Evolutionary conservation across 164 flowering plant species (phyloP).

Genomic region (grape (Vitis vinifera)): DNA sequence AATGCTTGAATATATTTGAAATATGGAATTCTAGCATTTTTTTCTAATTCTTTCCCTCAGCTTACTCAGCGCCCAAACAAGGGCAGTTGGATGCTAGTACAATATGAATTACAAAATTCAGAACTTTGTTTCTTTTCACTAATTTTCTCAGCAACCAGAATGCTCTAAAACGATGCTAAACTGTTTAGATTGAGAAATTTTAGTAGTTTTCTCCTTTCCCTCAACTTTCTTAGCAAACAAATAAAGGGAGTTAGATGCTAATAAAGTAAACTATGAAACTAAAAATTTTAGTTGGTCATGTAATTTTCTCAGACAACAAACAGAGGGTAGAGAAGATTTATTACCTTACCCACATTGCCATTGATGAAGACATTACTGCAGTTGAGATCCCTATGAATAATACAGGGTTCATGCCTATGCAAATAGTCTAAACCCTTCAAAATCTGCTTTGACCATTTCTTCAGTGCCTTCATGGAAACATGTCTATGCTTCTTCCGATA

Average conservation of each 20-base stretch:
- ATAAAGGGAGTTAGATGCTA: background rate
- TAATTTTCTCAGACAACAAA: background rate
- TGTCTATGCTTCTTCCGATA: conserved; percentile 72
- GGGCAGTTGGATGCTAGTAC: no score
- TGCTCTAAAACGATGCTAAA: no score
- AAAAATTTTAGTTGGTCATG: background rate
- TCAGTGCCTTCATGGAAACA: conserved; percentile 67
- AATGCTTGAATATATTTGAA: no score
- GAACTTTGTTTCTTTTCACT: no score
- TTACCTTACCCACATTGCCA: conserved; percentile 81
- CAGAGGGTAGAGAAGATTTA: background rate
- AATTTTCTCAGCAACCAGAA: no score
- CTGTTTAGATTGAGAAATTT: no score
- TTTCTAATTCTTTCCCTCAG: no score
- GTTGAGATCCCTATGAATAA: conserved; percentile 83
- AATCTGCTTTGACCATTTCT: conserved; percentile 83
- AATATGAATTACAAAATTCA: no score
- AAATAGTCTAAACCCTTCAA: conserved; percentile 65
- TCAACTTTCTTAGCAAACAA: background rate
- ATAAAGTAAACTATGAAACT: background rate
- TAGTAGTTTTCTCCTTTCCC: background rate
- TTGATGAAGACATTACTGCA: conserved; percentile 83
- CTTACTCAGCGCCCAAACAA: no score
- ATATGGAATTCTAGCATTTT: no score
- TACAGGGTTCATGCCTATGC: conserved; percentile 71